Conservation (phyloP, 306 rosid genomes). For the Abrus pulchellus region DNA sequence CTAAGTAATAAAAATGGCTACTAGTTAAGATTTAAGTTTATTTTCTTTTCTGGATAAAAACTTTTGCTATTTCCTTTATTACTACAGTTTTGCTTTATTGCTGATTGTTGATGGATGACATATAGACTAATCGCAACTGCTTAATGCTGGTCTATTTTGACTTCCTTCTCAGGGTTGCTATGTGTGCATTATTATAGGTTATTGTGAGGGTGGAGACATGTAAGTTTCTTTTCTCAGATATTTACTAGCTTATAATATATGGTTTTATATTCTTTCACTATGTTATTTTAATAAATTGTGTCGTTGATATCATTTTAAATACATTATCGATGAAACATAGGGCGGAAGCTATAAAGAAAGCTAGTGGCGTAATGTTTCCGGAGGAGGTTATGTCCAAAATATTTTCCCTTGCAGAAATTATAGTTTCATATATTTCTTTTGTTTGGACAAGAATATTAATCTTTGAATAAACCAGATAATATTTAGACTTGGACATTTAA, state of each 20-base stretch:
- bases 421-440: not conserved
- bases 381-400: slow-evolving; percentile 73
- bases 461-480: not conserved
- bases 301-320: slow-evolving; percentile 30
- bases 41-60: slow-evolving; percentile 23
- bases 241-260: slow-evolving; percentile 12
- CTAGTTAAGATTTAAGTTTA: slow-evolving; percentile 8
- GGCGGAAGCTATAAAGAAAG: slow-evolving; percentile 86
- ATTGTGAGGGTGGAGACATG: slow-evolving; percentile 96
- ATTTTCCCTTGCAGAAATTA: slow-evolving; percentile 27
- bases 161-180: slow-evolving; percentile 86
- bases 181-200: slow-evolving; percentile 89
- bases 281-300: slow-evolving; percentile 43
- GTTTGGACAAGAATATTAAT: slow-evolving; percentile 13
- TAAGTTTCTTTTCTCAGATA: slow-evolving; percentile 56
- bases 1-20: not conserved
- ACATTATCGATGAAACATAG: slow-evolving; percentile 57
- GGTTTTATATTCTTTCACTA: slow-evolving; percentile 42
- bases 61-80: slow-evolving; percentile 11
- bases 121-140: slow-evolving; percentile 26
- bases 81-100: slow-evolving; percentile 16
- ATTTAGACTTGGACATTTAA: slow-evolving; percentile 24
- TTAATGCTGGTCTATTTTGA: slow-evolving; percentile 44
- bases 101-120: slow-evolving; percentile 33
- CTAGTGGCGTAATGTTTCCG: slow-evolving; percentile 67